Percentiles rank a stretch among this genome's conserved stretches.
These are phyloP conservation scores for Tricholoma hemisulphureum DNA, from an alignment of 768 basidiomycete species.

Conservation along the genomic window DNA sequence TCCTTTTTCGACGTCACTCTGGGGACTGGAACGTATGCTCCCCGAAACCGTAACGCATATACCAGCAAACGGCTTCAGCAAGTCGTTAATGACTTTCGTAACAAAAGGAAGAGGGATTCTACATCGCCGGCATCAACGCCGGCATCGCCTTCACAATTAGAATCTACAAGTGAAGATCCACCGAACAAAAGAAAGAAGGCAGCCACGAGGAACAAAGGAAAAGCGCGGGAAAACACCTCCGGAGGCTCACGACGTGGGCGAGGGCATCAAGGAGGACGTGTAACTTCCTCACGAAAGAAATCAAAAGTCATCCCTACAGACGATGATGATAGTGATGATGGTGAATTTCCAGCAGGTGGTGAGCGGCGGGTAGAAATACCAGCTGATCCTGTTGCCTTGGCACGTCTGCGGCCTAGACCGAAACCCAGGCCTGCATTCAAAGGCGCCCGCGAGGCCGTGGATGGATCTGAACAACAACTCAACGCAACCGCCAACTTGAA, in stretches of 20 bases:
- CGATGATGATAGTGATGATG: slow-evolving; percentile 8
- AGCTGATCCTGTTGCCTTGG: slow-evolving; percentile 20
- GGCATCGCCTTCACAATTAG: slow-evolving; percentile 3
- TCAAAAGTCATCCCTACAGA: slow-evolving; percentile 5
- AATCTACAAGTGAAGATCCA: slow-evolving; percentile 24
- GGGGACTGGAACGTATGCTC: slow-evolving; percentile 69
- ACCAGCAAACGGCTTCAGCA: slow-evolving; percentile 84
- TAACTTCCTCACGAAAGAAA: slow-evolving; percentile 7
- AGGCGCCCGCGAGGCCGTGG: background rate
- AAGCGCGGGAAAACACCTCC: slow-evolving; percentile 5
- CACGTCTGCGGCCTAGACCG: slow-evolving; percentile 33
- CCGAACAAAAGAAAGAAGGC: slow-evolving; percentile 29
- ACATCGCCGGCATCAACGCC: slow-evolving; percentile 13
- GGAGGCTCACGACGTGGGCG: slow-evolving; percentile 10
- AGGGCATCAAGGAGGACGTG: slow-evolving; percentile 6
- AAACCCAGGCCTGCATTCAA: slow-evolving; percentile 19
- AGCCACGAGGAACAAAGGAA: slow-evolving; percentile 14
- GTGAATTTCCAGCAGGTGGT: background rate
- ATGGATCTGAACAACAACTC: background rate
- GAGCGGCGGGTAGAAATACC: slow-evolving; percentile 10
- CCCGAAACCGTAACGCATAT: slow-evolving; percentile 78
- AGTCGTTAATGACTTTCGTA: slow-evolving; percentile 79
- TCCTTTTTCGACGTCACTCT: slow-evolving; percentile 71
- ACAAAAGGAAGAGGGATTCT: slow-evolving; percentile 42
- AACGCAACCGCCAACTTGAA: background rate